Conservation (phyloP, 2,329 filamentous ascomycete species). For the Trichoderma aggressivum region DNA sequence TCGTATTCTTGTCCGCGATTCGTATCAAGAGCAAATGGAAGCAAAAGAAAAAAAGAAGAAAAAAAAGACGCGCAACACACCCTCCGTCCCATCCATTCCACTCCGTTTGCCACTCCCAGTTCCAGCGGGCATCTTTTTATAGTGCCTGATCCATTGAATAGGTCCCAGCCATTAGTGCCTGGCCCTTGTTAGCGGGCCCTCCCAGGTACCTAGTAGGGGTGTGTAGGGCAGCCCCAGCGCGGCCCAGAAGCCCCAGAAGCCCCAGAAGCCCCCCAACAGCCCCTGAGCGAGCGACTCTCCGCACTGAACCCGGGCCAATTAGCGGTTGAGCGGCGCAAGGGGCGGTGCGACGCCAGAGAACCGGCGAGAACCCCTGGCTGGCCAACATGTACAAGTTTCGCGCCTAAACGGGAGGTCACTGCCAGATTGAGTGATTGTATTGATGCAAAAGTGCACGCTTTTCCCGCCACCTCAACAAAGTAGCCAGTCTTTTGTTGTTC, state of each 20-base stretch:
- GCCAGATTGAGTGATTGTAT: not conserved
- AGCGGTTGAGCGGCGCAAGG: not conserved
- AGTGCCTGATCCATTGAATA: not conserved
- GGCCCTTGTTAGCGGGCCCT: not conserved
- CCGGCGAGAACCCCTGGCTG: not conserved
- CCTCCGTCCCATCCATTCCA: not conserved
- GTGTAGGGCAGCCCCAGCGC: not conserved
- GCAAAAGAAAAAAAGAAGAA: not conserved
- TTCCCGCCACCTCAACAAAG: not conserved
- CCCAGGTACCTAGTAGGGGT: not conserved
- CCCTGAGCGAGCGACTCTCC: constrained; percentile 3
- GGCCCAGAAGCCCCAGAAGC: not conserved
- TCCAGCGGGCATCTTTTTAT: not conserved
- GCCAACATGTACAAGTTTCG: no score
- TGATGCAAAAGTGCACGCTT: not conserved
- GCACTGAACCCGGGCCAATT: constrained; percentile 1
- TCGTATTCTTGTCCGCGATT: constrained; percentile 15
- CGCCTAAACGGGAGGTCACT: constrained; percentile 3
- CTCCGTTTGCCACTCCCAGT: not conserved
- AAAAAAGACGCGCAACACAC: not conserved
- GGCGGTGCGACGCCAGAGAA: not conserved
- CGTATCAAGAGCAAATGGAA: not conserved
- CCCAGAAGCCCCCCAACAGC: not conserved
- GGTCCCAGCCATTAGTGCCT: not conserved
- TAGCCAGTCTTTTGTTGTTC: not conserved